These are phyloP conservation scores for Trichoderma hamatum DNA, from an alignment of 2,329 filamentous ascomycete species.

Conservation along the genomic window DNA sequence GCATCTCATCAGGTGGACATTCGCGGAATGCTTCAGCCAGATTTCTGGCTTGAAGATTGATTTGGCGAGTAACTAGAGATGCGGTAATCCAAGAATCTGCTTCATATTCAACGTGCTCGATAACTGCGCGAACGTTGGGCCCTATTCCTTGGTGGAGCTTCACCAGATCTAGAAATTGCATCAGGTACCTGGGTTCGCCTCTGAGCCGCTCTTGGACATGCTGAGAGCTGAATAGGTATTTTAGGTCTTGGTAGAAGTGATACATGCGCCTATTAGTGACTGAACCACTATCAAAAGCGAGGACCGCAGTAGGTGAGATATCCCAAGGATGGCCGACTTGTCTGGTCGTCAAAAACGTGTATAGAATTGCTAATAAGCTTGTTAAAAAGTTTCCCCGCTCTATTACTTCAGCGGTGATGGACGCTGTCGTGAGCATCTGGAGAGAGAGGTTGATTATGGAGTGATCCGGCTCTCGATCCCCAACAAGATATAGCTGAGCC, in stretches of 20 bases:
- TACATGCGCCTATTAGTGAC: conserved; percentile 96
- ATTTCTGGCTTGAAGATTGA: conserved; percentile 88
- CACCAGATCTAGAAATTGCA: conserved; percentile 93
- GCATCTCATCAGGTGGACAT: conserved; percentile 64
- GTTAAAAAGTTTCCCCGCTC: conserved; percentile 95
- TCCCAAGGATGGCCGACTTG: conserved; percentile 95
- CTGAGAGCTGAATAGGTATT: conserved; percentile 84
- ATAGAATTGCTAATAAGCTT: conserved; percentile 92
- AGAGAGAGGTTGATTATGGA: conserved; percentile 97
- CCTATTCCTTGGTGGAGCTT: conserved; percentile 97
- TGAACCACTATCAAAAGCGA: conserved; percentile 92
- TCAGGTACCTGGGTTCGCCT: conserved; percentile 80
- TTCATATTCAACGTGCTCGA: conserved; percentile 97
- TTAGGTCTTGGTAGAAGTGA: conserved; percentile 94
- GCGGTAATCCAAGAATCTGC: conserved; percentile 98
- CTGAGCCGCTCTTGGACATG: conserved; percentile 86
- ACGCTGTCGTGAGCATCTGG: conserved; percentile 95
- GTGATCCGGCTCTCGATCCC: conserved; percentile 94
- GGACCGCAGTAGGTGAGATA: conserved; percentile 79
- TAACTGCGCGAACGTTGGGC: conserved; percentile 85
- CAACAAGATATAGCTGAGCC: conserved; percentile 92
- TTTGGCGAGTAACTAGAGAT: conserved; percentile 89
- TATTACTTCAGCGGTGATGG: conserved; percentile 94
- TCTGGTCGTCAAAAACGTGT: conserved; percentile 93
- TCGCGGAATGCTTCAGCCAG: conserved; percentile 84